phyloP scores from a whole-genome alignment of 208 protist genomes.

The Acanthamoeba castellanii region DNA sequence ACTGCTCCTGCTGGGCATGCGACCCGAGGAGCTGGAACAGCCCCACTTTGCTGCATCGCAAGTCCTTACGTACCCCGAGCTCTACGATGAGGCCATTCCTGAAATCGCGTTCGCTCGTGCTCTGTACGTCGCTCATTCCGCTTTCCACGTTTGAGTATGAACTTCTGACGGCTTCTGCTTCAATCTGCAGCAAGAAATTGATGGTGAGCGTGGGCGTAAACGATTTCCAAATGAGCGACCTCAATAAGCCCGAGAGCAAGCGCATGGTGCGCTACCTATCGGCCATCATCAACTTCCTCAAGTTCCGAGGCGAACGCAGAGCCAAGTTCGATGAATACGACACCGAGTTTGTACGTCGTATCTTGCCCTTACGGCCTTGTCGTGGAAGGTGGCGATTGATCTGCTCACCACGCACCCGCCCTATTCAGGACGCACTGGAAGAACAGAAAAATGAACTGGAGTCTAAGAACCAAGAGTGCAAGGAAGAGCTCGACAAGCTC shows the following conservation, averaged over 20 bases:
- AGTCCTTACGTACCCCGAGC: background rate
- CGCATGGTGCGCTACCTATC: background rate
- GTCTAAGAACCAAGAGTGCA: background rate
- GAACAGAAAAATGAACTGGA: background rate
- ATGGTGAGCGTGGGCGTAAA: background rate
- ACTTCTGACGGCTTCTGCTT: background rate
- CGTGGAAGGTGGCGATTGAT: too few relatives aligned
- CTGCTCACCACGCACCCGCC: background rate
- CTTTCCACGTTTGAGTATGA: too few relatives aligned
- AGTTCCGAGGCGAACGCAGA: background rate
- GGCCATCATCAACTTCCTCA: conserved; percentile 7
- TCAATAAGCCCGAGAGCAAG: conserved; percentile 1
- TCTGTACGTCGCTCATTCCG: background rate
- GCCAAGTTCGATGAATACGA: conserved; percentile 34
- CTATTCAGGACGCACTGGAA: background rate
- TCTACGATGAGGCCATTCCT: conserved; percentile 46
- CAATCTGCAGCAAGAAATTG: background rate
- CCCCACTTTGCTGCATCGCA: background rate
- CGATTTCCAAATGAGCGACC: conserved; percentile 27
- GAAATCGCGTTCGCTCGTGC: conserved; percentile 12
- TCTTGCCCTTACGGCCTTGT: too few relatives aligned
- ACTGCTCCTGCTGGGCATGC: background rate
- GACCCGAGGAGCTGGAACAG: conserved; percentile 28
- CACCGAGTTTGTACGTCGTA: background rate
- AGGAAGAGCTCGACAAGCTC: background rate